These are phyloP conservation scores for Pelagomonas calceolata DNA, from an alignment of 108 stramenopile species.

Conservation along the genomic window DNA sequence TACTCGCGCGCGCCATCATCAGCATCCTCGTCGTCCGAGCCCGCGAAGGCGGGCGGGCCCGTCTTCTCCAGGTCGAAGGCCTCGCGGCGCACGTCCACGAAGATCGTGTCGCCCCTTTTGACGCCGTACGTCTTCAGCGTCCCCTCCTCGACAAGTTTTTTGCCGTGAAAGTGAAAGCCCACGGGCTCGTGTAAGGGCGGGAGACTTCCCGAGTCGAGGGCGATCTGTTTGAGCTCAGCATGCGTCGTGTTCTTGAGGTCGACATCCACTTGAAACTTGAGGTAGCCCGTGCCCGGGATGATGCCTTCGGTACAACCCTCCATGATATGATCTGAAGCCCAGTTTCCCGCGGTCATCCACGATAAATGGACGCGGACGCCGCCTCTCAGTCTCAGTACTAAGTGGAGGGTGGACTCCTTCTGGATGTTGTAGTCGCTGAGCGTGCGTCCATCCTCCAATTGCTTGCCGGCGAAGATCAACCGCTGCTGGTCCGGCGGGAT, in stretches of 20 bases:
- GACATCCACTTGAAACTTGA: background rate
- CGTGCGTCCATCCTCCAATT: conserved; percentile 97
- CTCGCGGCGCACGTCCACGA: background rate
- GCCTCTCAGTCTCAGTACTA: conserved; percentile 79
- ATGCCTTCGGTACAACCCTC: background rate
- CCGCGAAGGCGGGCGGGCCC: background rate
- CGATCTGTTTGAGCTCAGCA: background rate
- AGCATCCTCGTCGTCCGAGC: background rate
- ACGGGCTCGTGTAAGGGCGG: background rate
- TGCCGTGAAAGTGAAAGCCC: background rate
- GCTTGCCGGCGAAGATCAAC: conserved; percentile 96
- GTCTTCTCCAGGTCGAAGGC: background rate
- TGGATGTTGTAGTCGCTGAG: conserved; percentile 99
- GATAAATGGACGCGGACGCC: conserved; percentile 30
- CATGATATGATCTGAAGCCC: background rate
- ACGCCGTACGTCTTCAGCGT: background rate
- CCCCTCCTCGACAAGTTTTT: background rate
- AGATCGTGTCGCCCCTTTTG: background rate
- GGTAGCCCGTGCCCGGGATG: background rate
- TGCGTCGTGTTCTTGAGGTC: background rate
- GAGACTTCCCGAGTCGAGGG: background rate
- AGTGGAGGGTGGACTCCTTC: conserved; percentile 83
- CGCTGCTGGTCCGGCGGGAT: conserved; percentile 97
- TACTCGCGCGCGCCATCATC: background rate
- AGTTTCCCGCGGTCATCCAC: background rate